Conservation (phyloP, 2,329 filamentous ascomycete genomes). For the Didymella pomorum region DNA sequence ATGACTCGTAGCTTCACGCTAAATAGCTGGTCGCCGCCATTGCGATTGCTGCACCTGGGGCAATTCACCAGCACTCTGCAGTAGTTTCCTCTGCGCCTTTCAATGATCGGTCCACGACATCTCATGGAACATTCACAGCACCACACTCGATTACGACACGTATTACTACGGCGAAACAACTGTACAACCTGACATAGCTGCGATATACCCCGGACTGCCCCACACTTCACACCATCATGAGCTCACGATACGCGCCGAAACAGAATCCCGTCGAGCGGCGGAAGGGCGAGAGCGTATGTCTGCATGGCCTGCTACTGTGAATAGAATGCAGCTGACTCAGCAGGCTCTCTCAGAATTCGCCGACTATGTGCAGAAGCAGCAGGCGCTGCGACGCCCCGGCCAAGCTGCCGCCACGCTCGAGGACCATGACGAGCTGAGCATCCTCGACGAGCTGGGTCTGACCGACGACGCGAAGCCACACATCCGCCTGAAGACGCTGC, state of each 20-base stretch:
- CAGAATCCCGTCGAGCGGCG: slow-evolving; percentile 79
- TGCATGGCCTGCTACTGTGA: neutral
- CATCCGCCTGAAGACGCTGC: slow-evolving; percentile 76
- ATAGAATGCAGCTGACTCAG: slow-evolving; percentile 4
- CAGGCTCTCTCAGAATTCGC: slow-evolving; percentile 93
- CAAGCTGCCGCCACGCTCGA: slow-evolving; percentile 55
- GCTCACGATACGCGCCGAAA: slow-evolving; percentile 57
- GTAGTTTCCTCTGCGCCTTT: slow-evolving; percentile 27
- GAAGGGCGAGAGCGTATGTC: slow-evolving; percentile 81
- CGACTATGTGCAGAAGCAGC: slow-evolving; percentile 96
- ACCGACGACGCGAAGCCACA: slow-evolving; percentile 71
- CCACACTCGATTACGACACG: slow-evolving; percentile 31
- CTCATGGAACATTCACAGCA: slow-evolving; percentile 45
- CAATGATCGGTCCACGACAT: slow-evolving; percentile 42
- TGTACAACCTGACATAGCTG: slow-evolving; percentile 30
- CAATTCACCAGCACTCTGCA: slow-evolving; percentile 22
- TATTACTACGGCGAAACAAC: slow-evolving; percentile 37
- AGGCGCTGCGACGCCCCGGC: slow-evolving; percentile 68
- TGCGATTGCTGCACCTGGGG: slow-evolving; percentile 10
- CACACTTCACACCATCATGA: slow-evolving; percentile 37
- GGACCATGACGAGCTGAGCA: slow-evolving; percentile 88
- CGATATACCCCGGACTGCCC: slow-evolving; percentile 3
- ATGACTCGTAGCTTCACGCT: slow-evolving; percentile 21
- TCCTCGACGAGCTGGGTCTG: slow-evolving; percentile 79
- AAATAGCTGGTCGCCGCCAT: slow-evolving; percentile 22